phyloP scores from a whole-genome alignment of 1,284 basidiomycete species.

The Heterobasidion parviporum region DNA sequence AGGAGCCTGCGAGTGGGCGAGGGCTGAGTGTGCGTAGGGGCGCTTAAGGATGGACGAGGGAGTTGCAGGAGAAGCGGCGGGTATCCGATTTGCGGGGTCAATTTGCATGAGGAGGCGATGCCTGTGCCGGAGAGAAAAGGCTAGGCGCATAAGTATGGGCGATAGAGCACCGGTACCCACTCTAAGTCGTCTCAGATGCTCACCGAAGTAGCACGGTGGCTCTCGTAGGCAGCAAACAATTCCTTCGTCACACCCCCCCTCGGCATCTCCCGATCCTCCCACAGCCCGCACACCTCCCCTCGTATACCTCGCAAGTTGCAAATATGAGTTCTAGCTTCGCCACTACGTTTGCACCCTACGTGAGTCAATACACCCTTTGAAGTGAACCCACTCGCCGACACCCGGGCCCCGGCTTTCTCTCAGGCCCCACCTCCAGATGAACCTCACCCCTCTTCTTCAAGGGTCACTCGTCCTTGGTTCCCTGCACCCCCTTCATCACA shows the following conservation, averaged over 20 bases:
- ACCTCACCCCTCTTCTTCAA: constrained; percentile 21
- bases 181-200: neutral
- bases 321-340: constrained; percentile 25
- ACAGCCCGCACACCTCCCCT: no score
- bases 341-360: constrained; percentile 45
- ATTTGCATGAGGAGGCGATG: constrained; percentile 52
- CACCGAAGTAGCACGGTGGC: neutral
- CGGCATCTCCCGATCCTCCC: no score
- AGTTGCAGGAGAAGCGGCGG: constrained; percentile 14
- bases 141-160: constrained; percentile 36
- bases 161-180: neutral
- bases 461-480: constrained; percentile 48
- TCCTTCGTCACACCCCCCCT: no score
- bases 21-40: constrained; percentile 14
- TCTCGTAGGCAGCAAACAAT: no score
- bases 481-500: constrained; percentile 29
- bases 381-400: neutral
- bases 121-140: constrained; percentile 36
- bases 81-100: constrained; percentile 25
- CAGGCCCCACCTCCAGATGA: constrained; percentile 59
- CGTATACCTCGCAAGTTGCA: neutral
- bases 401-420: neutral
- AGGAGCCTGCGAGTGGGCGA: neutral
- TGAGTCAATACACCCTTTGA: constrained; percentile 18
- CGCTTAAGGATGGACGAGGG: constrained; percentile 18